Base-by-base conservation (phyloP, 2,329 filamentous ascomycete species). In the Alternaria atra region DNA sequence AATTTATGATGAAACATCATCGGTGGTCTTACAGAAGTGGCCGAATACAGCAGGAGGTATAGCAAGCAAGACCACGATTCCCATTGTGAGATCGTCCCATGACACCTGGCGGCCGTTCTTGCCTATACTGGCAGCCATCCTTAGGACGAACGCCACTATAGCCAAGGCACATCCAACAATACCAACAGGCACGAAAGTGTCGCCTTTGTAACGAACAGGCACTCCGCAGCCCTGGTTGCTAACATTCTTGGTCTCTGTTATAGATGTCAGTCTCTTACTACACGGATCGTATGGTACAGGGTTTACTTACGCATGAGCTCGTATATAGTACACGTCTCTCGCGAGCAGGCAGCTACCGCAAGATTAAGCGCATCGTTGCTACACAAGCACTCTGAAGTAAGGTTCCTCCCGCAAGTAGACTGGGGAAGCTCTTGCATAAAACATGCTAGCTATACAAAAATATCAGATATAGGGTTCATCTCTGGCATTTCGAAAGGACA, bases 341-440 rank as follows among this genome's bases (percentile, higher is more conserved):
- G 15, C 5, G 82, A 74, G 39, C 81, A 83, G 13, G 64, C 37
- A 8, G 73, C 70, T 5, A 81, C 68, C 23, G 70, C 62, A 0
- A 59, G 63, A 23, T 75, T 76, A 29, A 82, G 70, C 2, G 68
- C 63, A 2, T 56, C 55, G 60, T 81, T 73, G 2, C 67, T 75
- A 62, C 81, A 83, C 23, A 82, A 71, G 58, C 81, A 83, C 30
- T 56, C 55, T 17, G 71, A 69, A 44, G 74, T 71, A 55, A 82
- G 71, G 4, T 80, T 78, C 1, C 71, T 60, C 4, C 74, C 66
- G 58, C 81, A 83, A 9, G 62, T 63, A 1, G 80, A 82, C 60
- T 72, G 65, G 5, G 74, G 67, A 20, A 79, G 60, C 2, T 68
- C 66, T 25, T 60, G n/a, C 27, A 39, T 58, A 23, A 73, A 64